Conservation (phyloP, 345 rosid species). For the Nasturtium officinale region DNA sequence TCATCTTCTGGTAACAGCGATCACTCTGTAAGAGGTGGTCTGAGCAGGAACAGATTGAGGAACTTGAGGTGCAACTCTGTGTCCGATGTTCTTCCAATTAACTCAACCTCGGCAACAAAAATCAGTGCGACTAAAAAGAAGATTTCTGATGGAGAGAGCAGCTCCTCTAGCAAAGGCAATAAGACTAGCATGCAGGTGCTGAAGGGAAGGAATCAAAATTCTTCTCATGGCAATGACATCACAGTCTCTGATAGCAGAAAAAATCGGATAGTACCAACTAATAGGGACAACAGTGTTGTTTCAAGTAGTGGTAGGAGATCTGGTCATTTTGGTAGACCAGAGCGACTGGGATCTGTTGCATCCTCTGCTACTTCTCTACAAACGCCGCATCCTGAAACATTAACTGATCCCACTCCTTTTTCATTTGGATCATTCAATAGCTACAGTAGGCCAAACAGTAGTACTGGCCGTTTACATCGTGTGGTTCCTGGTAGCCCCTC, state of each 20-base stretch:
- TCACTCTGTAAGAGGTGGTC: constrained; percentile 37
- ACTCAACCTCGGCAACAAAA: constrained; percentile 50
- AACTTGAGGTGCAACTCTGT: constrained; percentile 56
- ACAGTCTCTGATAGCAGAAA: no score
- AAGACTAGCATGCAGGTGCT: no score
- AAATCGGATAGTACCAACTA: no score
- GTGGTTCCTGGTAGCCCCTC: constrained; percentile 56
- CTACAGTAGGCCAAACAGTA: constrained; percentile 40
- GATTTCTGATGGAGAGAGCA: constrained; percentile 66
- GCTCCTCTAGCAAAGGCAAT: constrained; percentile 63
- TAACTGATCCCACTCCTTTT: constrained; percentile 47
- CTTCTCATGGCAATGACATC: constrained; percentile 48
- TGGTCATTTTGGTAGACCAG: constrained; percentile 51
- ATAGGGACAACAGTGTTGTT: constrained; percentile 55
- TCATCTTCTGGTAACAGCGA: no score
- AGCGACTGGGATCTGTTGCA: constrained; percentile 46
- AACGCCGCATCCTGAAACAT: constrained; percentile 48
- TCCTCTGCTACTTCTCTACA: constrained; percentile 47
- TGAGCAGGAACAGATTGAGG: constrained; percentile 51
- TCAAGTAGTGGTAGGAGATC: constrained; percentile 65
- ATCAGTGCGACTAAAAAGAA: no score
- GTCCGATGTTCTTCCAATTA: constrained; percentile 53
- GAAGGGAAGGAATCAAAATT: constrained; percentile 43
- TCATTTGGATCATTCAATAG: constrained; percentile 41
- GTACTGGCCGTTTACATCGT: constrained; percentile 45